Conservation (phyloP, 148 eudicot species). For the Rhododendron mucronatum region DNA sequence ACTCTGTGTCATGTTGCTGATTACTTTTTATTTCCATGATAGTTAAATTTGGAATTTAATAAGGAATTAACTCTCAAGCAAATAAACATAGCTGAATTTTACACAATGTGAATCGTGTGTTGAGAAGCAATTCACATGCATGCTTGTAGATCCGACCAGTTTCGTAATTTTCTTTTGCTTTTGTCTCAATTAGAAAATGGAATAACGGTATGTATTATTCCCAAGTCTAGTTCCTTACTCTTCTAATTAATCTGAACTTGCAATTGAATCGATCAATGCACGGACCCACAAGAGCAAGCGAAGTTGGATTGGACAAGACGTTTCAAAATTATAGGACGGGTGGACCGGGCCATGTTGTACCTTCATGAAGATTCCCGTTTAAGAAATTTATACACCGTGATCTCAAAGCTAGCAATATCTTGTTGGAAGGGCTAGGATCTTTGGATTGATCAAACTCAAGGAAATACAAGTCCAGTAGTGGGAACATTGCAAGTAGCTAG, state of each 20-base stretch:
- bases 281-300: slow-evolving; percentile 14
- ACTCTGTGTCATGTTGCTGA: no score
- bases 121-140: no score
- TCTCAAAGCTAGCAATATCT: background rate
- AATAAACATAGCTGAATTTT: no score
- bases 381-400: background rate
- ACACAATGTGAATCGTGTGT: no score
- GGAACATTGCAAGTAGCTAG: slow-evolving; percentile 39
- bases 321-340: slow-evolving; percentile 21
- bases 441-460: slow-evolving; percentile 4
- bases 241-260: background rate
- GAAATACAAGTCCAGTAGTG: slow-evolving; percentile 8
- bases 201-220: no score
- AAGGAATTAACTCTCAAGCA: no score
- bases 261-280: background rate
- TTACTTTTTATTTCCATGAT: no score
- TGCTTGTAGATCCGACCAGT: no score
- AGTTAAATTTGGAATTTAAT: no score
- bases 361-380: slow-evolving; percentile 24
- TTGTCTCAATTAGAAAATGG: no score
- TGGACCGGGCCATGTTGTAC: slow-evolving; percentile 27
- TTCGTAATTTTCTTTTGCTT: no score
- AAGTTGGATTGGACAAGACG: slow-evolving; percentile 30
- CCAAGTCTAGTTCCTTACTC: background rate
- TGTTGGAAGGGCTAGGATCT: background rate